A percentile compares a stretch with the other conserved stretches of the same genome.
Evolutionary conservation across 176 grass and related monocot species (phyloP).

Genomic region (Lolium perenne): DNA sequence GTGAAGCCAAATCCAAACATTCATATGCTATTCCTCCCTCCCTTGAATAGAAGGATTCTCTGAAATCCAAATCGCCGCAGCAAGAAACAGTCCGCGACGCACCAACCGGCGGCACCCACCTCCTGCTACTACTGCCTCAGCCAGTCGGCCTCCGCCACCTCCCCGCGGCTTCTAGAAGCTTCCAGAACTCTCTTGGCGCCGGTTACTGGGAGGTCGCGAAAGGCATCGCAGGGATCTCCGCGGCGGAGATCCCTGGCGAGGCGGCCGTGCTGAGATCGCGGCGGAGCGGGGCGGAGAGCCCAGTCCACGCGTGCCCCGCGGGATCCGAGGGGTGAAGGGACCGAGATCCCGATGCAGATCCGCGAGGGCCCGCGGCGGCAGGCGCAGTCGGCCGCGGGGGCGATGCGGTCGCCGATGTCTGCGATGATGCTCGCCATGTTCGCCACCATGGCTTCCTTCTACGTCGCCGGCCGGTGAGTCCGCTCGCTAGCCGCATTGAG

Average conservation of each 20-base stretch:
- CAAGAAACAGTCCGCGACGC: constrained; percentile 27
- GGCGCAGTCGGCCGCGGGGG: constrained; percentile 31
- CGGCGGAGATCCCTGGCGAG: constrained; percentile 23
- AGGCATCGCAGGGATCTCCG: constrained; percentile 28
- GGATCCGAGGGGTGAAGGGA: background rate
- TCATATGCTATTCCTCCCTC: background rate
- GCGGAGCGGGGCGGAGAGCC: constrained; percentile 2
- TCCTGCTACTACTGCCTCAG: background rate
- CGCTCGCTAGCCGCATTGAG: constrained; percentile 3
- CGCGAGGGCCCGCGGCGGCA: constrained; percentile 63
- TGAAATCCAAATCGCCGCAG: constrained; percentile 1
- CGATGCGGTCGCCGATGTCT: constrained; percentile 69
- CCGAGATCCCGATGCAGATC: constrained; percentile 79
- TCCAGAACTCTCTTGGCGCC: constrained; percentile 18
- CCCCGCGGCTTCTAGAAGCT: constrained; percentile 39
- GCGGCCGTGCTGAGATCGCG: constrained; percentile 41
- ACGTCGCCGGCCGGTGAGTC: constrained; percentile 85
- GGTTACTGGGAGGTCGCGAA: background rate
- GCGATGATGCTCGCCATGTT: constrained; percentile 93
- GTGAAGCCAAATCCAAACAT: background rate
- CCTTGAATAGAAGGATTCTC: background rate
- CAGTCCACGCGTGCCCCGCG: background rate
- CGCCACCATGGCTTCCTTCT: constrained; percentile 94
- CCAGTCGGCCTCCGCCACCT: background rate
- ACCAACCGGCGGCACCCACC: constrained; percentile 36